Evolutionary conservation across 495 filamentous ascomycete genomes (phyloP), one percentile per base, ranked within the genome.

Genomic region (Recurvomyces mirabilis): DNA sequence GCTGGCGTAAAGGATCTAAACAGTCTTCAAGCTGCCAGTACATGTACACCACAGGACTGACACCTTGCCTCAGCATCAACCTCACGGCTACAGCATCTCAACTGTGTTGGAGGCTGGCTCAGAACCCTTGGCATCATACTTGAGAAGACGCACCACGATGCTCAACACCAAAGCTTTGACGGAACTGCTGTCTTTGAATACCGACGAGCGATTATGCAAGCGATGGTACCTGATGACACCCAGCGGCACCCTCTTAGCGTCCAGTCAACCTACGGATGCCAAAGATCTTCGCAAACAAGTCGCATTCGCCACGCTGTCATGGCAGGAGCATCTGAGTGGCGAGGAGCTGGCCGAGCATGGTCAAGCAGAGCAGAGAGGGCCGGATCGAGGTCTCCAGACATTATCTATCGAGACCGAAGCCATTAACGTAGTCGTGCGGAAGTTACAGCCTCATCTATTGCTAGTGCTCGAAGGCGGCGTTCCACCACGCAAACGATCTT

Each of bases 211-310:
- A 11, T 52, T 66, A 19, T 65, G 53, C 52, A 58, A 63, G 7
- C 57, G 59, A 31, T 64, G 62, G 49, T 64, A 60, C 57, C 23
- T 64, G 12, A 66, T 66, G 57, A 62, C 64, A 17, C 64, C 60
- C 32, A 66, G 63, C 36, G 64, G 59, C 22, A 65, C 57, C 12
- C 55, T 66, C 9, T 42, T 66, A 18, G 59, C 64, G 2, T 61
- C 65, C 47, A 64, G 55, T 1, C 63, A 59, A 22, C 60, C 62
- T 5, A 49, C 53, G 4, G 49, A 65, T 40, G 58, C 59, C 33
- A 51, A 55, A 39, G 58, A 62, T 18, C 49, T 65, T 5, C 56
- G 62, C 7, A 60, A 62, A 36, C 59, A 63, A 36, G 61, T 64
- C 4, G 55, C 64, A 4, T 37, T 62, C 15, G 55, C 62, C 11